These are phyloP conservation scores for Zea luxurians DNA, from an alignment of 176 grass and related monocot genomes.

Conservation along the genomic window DNA sequence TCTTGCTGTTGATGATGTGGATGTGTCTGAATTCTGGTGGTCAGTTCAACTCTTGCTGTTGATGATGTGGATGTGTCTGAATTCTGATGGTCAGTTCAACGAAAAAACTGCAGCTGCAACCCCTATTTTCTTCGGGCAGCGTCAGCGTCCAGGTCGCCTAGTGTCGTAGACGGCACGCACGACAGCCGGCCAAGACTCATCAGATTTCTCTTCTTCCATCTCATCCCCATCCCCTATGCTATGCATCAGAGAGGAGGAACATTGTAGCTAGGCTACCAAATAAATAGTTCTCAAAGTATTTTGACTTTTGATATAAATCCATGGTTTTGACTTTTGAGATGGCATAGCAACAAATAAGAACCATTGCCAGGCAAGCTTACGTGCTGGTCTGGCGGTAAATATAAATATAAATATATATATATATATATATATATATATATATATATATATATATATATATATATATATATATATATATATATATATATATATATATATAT, in stretches of 20 bases:
- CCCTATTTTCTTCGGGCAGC: slow-evolving; percentile 9
- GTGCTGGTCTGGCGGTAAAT: neutral
- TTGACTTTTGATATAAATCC: too few species aligned
- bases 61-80: slow-evolving; percentile 7
- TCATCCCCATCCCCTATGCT: neutral
- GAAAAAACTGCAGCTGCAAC: neutral
- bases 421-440: too few species aligned
- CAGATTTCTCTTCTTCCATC: neutral
- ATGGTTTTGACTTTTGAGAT: neutral
- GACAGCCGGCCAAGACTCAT: neutral
- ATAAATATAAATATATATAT: too few species aligned
- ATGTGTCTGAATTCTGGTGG: neutral
- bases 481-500: too few species aligned
- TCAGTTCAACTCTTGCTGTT: slow-evolving; percentile 7
- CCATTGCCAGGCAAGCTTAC: neutral
- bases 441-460: too few species aligned
- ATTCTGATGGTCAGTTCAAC: neutral
- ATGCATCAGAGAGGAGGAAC: neutral
- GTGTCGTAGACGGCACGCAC: slow-evolving; percentile 14
- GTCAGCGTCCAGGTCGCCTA: neutral
- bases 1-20: slow-evolving; percentile 7
- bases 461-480: too few species aligned
- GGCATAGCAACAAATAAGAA: neutral
- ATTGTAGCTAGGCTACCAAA: too few species aligned
- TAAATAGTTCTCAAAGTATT: too few species aligned